Base-by-base conservation (phyloP, 2,329 filamentous ascomycete species). In the Sarocladium brachiariae region DNA sequence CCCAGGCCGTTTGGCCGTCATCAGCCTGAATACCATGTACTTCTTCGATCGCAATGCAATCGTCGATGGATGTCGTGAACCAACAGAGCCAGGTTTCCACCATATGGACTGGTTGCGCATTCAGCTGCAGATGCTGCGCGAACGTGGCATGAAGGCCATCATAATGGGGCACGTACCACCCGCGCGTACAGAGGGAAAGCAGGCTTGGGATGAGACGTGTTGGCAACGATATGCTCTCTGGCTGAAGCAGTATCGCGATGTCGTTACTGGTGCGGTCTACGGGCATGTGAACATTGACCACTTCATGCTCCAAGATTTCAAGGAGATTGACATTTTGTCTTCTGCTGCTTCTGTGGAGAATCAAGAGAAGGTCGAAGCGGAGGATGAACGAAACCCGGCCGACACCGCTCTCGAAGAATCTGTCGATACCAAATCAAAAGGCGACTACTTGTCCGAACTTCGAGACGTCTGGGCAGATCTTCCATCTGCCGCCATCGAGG, bases 261-360 rank as follows among this genome's bases (percentile, higher is more conserved):
- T 99, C 33, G 77, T 99, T 18, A 77, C 91, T 18, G 83, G 80
- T 11, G 83, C 82, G 23, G 63, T 95, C 5, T 99, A 87, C 62
- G 93, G 92, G 1, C 93, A 99, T 65, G 97, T 99, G 93, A 99
- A 99, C 62, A 87, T 96, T 56, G 93, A 99, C 60, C 93, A 99
- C 66, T 99, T 99, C 67, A 79, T 97, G 62, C 71, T 99, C 14
- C 89, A 96, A 59, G 92, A 97, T 64, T 88, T 83, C 52, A 76
- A 86, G 35, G 80, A 95, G 1, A 76, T 96, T 50, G 76, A 87
- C 54, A 75, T 89, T 45, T 21, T 33, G 25, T 19, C 43, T 4
- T 24, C 43, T 31, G 39, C 39, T 14, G 25, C 43, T 16, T 8
- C 21, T 25, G 11, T 30, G 23, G 7, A 25, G 19, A 8, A 24